A percentile compares a stretch with the other conserved stretches of the same genome.
Conservation (phyloP, 768 basidiomycete genomes). For the Boletus tylopilopsis region DNA sequence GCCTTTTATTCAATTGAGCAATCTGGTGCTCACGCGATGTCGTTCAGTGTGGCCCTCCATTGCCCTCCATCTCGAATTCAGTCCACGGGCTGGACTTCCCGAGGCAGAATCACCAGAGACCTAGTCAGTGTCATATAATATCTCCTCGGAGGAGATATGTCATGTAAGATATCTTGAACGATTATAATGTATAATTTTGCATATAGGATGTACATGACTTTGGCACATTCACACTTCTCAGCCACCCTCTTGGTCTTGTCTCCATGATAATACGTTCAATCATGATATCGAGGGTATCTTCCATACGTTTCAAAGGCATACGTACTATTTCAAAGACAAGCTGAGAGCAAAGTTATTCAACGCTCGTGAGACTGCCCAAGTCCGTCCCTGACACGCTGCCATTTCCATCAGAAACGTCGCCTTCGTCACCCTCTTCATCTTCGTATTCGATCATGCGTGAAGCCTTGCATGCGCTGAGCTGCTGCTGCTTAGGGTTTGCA, state of each 20-base stretch:
- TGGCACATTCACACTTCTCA: not conserved
- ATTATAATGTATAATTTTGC: constrained; percentile 7
- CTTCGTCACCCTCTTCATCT: constrained; percentile 22
- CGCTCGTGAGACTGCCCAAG: constrained; percentile 49
- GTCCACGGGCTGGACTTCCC: constrained; percentile 33
- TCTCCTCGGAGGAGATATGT: constrained; percentile 2
- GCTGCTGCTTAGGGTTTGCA: constrained; percentile 18
- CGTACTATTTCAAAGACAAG: not conserved
- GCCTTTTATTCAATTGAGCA: not conserved
- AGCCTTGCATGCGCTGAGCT: constrained; percentile 20
- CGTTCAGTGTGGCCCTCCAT: constrained; percentile 64
- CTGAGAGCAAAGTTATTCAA: constrained; percentile 33
- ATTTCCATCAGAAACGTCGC: constrained; percentile 36
- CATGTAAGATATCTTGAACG: constrained; percentile 5
- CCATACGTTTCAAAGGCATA: constrained; percentile 1
- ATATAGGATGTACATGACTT: not conserved
- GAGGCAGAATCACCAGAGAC: constrained; percentile 20
- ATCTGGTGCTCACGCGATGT: constrained; percentile 7
- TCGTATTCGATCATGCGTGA: constrained; percentile 9
- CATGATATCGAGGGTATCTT: not conserved
- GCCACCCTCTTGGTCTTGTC: not conserved
- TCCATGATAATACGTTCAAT: not conserved
- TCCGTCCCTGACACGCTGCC: constrained; percentile 41
- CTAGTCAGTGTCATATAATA: constrained; percentile 4
- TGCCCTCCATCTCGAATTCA: constrained; percentile 58